phyloP scores from a whole-genome alignment of 176 grass and related monocot species.

The Raddia guianensis region DNA sequence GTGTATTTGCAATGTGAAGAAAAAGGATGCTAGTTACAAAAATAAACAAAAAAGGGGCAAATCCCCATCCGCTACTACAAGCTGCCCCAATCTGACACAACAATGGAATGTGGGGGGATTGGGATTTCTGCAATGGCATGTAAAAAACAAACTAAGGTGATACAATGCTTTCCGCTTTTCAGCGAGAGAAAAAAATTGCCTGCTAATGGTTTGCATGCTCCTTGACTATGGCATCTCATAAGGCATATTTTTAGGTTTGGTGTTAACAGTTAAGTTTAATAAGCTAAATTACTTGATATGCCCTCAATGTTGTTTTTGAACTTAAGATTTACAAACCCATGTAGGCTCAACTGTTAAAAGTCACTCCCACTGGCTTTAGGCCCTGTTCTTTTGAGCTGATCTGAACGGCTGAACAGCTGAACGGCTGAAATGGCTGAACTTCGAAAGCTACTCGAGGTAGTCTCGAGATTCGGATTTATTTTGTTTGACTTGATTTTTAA shows the following conservation, averaged over 20 bases:
- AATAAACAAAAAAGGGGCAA: neutral
- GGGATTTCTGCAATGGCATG: too few relatives aligned
- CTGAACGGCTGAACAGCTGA: too few relatives aligned
- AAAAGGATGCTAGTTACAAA: neutral
- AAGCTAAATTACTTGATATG: neutral
- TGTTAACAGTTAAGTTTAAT: conserved; percentile 10
- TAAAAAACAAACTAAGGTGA: neutral
- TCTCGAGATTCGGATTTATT: too few relatives aligned
- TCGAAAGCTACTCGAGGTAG: too few relatives aligned
- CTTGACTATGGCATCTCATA: conserved; percentile 14
- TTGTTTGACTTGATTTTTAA: too few relatives aligned
- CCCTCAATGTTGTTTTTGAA: neutral
- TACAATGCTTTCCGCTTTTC: neutral
- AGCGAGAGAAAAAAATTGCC: neutral
- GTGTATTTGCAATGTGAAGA: conserved; percentile 6
- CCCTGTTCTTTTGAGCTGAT: too few relatives aligned
- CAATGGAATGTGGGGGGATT: too few relatives aligned
- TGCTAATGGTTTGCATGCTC: neutral
- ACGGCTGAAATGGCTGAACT: too few relatives aligned
- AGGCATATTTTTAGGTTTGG: neutral
- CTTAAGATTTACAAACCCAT: conserved; percentile 5
- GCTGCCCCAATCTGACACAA: too few relatives aligned
- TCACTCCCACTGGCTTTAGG: neutral
- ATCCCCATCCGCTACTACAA: too few relatives aligned
- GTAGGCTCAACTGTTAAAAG: conserved; percentile 6